Evolutionary conservation across 2,329 filamentous ascomycete genomes (phyloP), one percentile per base, ranked within the genome.

Genomic region (Lasiodiplodia hormozganensis): DNA sequence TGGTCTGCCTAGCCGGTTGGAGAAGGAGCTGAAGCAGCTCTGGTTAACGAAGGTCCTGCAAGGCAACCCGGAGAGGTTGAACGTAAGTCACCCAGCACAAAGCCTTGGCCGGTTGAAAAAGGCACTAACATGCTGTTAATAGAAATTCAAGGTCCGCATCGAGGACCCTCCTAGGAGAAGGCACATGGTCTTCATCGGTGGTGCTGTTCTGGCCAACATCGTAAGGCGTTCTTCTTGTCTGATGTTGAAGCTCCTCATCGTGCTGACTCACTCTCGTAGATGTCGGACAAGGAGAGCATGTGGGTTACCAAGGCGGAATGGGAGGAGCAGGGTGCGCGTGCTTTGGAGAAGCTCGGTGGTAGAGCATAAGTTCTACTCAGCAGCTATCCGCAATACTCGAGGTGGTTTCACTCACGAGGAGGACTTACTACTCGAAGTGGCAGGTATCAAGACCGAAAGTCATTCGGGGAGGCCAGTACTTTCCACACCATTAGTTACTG

Each of bases 101-200:
- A 21, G 14, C 7, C 16, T 11, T 4, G 31, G 25, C 34, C 16
- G 11, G 23, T 16, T 18, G 34, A 21, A 6, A 11, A 34, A 25
- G 38, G 31, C 36, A n/a, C 66, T 80, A 67, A 80, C 68, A 65
- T 23, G 2, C 25, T 52, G 7, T 21, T 12, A 70, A 60, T 74
- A 89, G 89, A 99, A 98, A 89, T 99, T 99, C 88, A 99, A 98
- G 88, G 95, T 99, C 73, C 89, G 96, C 81, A 98, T 99, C 85
- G 96, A 99, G 81, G 96, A 99, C 80, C 96, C 96, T 64, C 96
- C 96, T 40, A 88, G 96, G 82, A 89, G 96, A 84, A 88, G 95
- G 82, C 96, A 99, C 85, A 98, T 99, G 94, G 96, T 99, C n/a
- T 98, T 99, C 87, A 83, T 99, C 68, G 96, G 96, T 69, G 96